Evolutionary conservation across 306 rosid species (phyloP).

Genomic region (Begonia fuchsioides): DNA sequence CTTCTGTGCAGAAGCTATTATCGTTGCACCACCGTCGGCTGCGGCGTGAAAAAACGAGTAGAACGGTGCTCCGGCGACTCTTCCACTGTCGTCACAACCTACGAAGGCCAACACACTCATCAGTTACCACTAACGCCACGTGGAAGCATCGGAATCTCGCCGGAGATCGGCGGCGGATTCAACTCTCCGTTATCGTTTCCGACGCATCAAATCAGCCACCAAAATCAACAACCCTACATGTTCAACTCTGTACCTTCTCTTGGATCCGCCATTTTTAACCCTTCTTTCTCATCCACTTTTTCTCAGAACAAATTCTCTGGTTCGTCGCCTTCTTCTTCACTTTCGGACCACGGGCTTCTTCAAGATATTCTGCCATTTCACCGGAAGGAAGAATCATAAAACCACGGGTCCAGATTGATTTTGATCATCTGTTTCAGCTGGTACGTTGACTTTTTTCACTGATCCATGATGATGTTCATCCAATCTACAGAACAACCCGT

Average conservation of each 20-base stretch:
- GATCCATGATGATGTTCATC: neutral
- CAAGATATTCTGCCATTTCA: slow-evolving; percentile 59
- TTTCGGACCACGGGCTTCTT: slow-evolving; percentile 65
- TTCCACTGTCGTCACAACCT: slow-evolving; percentile 61
- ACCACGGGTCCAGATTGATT: neutral
- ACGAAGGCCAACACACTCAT: slow-evolving; percentile 85
- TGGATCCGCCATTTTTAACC: slow-evolving; percentile 7
- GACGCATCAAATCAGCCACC: neutral
- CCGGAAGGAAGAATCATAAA: slow-evolving; percentile 18
- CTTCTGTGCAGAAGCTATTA: slow-evolving; percentile 58
- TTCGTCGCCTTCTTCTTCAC: slow-evolving; percentile 7
- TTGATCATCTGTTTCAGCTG: neutral
- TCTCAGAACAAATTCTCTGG: slow-evolving; percentile 4
- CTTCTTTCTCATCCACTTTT: neutral
- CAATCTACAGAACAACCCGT: no score
- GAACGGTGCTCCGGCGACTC: slow-evolving; percentile 62
- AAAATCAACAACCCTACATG: slow-evolving; percentile 16
- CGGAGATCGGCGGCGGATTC: slow-evolving; percentile 9
- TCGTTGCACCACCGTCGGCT: slow-evolving; percentile 62
- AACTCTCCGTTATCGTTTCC: neutral
- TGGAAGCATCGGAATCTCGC: slow-evolving; percentile 26
- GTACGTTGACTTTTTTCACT: neutral
- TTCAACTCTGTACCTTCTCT: slow-evolving; percentile 23
- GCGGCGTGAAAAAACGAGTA: slow-evolving; percentile 85
- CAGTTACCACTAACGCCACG: slow-evolving; percentile 42